Percentiles rank a stretch among this genome's conserved stretches.
These are phyloP conservation scores for Calycina marina DNA, from an alignment of 2,329 filamentous ascomycete genomes.

Conservation along the genomic window DNA sequence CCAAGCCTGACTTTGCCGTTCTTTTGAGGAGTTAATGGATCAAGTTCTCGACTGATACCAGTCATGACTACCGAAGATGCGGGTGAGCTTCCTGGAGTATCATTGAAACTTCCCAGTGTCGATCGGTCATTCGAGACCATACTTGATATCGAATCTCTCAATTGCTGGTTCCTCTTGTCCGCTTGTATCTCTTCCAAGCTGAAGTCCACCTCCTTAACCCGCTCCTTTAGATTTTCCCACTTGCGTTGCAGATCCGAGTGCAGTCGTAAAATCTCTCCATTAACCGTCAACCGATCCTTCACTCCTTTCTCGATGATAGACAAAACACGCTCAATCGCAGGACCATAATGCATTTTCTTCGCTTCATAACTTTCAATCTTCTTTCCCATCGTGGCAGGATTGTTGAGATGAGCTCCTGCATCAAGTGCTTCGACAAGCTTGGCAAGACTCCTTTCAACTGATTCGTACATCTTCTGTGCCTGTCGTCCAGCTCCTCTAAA, in stretches of 20 bases:
- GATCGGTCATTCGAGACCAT: conserved; percentile 44
- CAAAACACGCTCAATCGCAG: conserved; percentile 81
- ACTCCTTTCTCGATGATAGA: conserved; percentile 94
- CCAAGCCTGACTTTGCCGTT: conserved; percentile 20
- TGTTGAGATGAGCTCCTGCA: conserved; percentile 56
- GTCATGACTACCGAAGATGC: conserved; percentile 48
- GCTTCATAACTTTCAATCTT: conserved; percentile 88
- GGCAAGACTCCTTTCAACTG: conserved; percentile 70
- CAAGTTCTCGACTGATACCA: conserved; percentile 29
- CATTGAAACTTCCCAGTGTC: conserved; percentile 28
- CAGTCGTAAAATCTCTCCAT: conserved; percentile 81
- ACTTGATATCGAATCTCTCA: conserved; percentile 86
- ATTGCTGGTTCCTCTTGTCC: conserved; percentile 51
- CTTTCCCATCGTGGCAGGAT: conserved; percentile 55
- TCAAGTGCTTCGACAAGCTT: conserved; percentile 76
- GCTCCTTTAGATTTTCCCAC: conserved; percentile 61
- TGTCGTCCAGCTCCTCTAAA: conserved; percentile 87
- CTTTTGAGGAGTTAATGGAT: conserved; percentile 19
- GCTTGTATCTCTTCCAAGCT: conserved; percentile 58
- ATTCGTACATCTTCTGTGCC: conserved; percentile 93
- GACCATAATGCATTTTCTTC: conserved; percentile 87
- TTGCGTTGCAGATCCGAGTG: conserved; percentile 75
- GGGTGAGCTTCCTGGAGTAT: conserved; percentile 44
- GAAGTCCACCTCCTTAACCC: conserved; percentile 64
- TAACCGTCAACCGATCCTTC: conserved; percentile 86